Conservation (phyloP, 1,284 basidiomycete genomes). For the Agroathelia rolfsii region DNA sequence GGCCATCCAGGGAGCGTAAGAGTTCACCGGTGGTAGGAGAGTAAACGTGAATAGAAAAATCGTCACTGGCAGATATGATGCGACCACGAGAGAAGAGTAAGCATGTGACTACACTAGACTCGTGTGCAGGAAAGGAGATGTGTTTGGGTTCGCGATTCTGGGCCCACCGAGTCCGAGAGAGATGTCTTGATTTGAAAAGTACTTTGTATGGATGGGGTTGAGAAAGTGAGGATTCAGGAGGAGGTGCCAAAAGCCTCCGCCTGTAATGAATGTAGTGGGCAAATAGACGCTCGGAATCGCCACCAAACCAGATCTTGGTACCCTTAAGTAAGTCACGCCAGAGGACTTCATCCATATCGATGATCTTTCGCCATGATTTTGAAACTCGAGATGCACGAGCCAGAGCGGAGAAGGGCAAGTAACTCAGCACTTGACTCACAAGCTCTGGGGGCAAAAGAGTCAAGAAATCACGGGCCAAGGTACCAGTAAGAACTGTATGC, state of each 20-base stretch:
- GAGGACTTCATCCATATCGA: slow-evolving; percentile 76
- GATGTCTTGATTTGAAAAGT: slow-evolving; percentile 76
- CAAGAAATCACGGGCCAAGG: slow-evolving; percentile 80
- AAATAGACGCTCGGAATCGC: slow-evolving; percentile 64
- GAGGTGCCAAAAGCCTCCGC: slow-evolving; percentile 37
- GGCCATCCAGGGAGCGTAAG: slow-evolving; percentile 70
- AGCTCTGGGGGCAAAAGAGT: slow-evolving; percentile 80
- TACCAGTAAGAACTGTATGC: slow-evolving; percentile 76
- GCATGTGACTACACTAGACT: slow-evolving; percentile 86
- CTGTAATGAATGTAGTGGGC: slow-evolving; percentile 51
- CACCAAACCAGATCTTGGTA: slow-evolving; percentile 80
- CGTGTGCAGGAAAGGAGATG: slow-evolving; percentile 77
- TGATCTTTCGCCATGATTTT: slow-evolving; percentile 70
- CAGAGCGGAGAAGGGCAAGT: slow-evolving; percentile 66
- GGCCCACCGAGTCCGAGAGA: slow-evolving; percentile 72
- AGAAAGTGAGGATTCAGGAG: slow-evolving; percentile 43
- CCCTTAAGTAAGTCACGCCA: slow-evolving; percentile 75
- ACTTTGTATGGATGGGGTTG: slow-evolving; percentile 78
- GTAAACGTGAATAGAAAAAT: slow-evolving; percentile 90
- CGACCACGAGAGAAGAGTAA: slow-evolving; percentile 87
- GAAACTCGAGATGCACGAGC: slow-evolving; percentile 76
- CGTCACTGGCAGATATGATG: slow-evolving; percentile 91
- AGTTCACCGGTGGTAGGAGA: slow-evolving; percentile 73
- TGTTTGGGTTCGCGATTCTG: slow-evolving; percentile 65
- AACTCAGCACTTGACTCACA: slow-evolving; percentile 71